These are phyloP conservation scores for Trifolium subterraneum DNA, from an alignment of 306 rosid genomes.

Conservation along the genomic window DNA sequence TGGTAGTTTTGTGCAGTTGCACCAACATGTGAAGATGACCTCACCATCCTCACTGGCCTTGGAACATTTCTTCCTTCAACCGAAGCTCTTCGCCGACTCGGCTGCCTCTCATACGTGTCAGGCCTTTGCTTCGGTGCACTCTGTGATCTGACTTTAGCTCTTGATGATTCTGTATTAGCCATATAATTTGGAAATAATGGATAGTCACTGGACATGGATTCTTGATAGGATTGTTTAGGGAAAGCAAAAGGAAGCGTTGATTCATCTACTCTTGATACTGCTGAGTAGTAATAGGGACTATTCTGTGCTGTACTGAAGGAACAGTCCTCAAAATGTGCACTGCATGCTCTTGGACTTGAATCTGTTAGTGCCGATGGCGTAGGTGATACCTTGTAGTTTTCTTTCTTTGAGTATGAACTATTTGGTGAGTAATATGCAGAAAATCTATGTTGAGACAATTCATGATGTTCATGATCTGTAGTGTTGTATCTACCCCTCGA, in stretches of 20 bases:
- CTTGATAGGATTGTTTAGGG: constrained; percentile 60
- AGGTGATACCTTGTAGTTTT: constrained; percentile 60
- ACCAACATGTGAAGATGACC: constrained; percentile 90
- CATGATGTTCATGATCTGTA: constrained; percentile 40
- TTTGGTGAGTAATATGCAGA: constrained; percentile 51
- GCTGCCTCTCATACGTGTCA: constrained; percentile 69
- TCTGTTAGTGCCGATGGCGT: constrained; percentile 68
- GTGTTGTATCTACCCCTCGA: constrained; percentile 59
- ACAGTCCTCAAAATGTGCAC: constrained; percentile 75
- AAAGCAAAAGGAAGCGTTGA: constrained; percentile 63
- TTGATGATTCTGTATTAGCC: constrained; percentile 94
- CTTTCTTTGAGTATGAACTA: constrained; percentile 55
- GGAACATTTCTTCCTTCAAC: constrained; percentile 86
- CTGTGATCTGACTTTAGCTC: constrained; percentile 83
- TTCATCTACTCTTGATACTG: constrained; percentile 58
- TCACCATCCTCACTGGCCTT: constrained; percentile 80
- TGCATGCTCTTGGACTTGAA: constrained; percentile 70
- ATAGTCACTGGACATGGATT: constrained; percentile 60
- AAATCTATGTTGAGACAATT: constrained; percentile 41
- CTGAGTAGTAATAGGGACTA: constrained; percentile 72
- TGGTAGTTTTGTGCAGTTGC: constrained; percentile 65
- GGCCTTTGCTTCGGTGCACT: constrained; percentile 94
- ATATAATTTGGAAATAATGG: constrained; percentile 84
- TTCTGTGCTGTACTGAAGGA: constrained; percentile 64
- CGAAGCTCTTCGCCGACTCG: constrained; percentile 69